phyloP scores from a whole-genome alignment of 768 basidiomycete genomes.

The Dioszegia aurantiaca region DNA sequence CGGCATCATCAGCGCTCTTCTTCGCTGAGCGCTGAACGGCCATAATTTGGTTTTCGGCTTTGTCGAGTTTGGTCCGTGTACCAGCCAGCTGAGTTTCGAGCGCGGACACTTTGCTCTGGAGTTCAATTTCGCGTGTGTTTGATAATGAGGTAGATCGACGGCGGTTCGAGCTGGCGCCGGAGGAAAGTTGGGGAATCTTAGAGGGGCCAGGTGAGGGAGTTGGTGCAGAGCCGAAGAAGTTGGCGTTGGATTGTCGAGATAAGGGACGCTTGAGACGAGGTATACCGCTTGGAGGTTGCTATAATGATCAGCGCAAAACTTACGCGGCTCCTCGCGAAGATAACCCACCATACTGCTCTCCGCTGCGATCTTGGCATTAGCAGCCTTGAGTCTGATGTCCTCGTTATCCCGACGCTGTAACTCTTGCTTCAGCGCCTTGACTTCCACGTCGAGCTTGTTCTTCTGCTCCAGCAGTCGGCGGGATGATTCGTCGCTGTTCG shows the following conservation, averaged over 20 bases:
- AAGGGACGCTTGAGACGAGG: constrained; percentile 7
- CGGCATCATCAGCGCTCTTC: constrained; percentile 38
- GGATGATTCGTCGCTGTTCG: constrained; percentile 16
- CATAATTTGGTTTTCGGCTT: constrained; percentile 50
- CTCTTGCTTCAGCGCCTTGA: constrained; percentile 28
- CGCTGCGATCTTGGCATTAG: constrained; percentile 8
- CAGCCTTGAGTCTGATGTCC: constrained; percentile 6
- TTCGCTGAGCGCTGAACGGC: constrained; percentile 37
- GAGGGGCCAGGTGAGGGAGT: constrained; percentile 11
- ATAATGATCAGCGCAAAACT: background rate
- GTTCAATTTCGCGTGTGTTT: constrained; percentile 11
- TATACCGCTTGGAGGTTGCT: constrained; percentile 14
- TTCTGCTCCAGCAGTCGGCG: constrained; percentile 20
- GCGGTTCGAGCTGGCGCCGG: constrained; percentile 4
- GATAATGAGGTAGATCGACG: constrained; percentile 5
- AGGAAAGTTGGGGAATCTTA: constrained; percentile 18
- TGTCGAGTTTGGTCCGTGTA: constrained; percentile 26
- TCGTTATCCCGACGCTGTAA: constrained; percentile 14
- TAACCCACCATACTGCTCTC: constrained; percentile 13
- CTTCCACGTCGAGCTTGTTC: constrained; percentile 21
- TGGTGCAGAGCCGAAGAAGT: constrained; percentile 15
- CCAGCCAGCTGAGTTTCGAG: constrained; percentile 33
- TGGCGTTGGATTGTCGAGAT: constrained; percentile 10
- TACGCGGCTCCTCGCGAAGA: too few relatives aligned
- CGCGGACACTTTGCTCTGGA: constrained; percentile 11